Base-by-base conservation (phyloP, 441 rosid species). In the Eutrema salsugineum region DNA sequence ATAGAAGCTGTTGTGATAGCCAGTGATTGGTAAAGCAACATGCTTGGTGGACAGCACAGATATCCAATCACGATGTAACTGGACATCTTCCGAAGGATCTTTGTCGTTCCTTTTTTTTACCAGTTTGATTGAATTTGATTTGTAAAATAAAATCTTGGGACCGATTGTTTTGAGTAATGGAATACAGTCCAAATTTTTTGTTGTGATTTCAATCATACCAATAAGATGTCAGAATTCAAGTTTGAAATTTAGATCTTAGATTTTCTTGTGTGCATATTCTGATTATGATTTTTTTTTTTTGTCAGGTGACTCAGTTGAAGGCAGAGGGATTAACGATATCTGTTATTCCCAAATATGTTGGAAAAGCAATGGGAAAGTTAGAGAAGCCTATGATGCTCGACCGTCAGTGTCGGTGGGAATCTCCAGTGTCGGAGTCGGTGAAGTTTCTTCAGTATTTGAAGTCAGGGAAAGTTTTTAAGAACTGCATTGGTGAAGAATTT, bases 21-120 rank as follows among this genome's bases (percentile, higher is more conserved):
- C 15, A 93, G 97, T 33, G 97, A 96, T 93, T 60, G 97, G 98
- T 27, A 93, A 86, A 84, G 93, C 97, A 39, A 94, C 96, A 50
- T 85, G 86, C 68, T 77, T 89, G 46, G 97, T 93, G 8, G 93
- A 93, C 5, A 2, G 4, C 30, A 28, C 30, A 2, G n/a, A n/a
- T n/a, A n/a, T n/a, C n/a, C n/a, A n/a, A n/a, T n/a, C n/a, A n/a
- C n/a, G 30, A 28, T 2, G 30, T 28, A 2, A 4, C 5, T 28
- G 94, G 97, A 56, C 96, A 88, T 77, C 89, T 91, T 70, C 97
- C 91, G 79, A 77, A 88, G 98, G 97, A 90, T 71, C 9, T 32
- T 35, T n/a, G n/a, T n/a, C n/a, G n/a, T n/a, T n/a, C n/a, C n/a
- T n/a, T n/a, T n/a, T n/a, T n/a, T n/a, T n/a, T n/a, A 36, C 43